Evolutionary conservation across 129 eudicot genomes (phyloP).

Genomic region (Centrapalus pauciflorus): DNA sequence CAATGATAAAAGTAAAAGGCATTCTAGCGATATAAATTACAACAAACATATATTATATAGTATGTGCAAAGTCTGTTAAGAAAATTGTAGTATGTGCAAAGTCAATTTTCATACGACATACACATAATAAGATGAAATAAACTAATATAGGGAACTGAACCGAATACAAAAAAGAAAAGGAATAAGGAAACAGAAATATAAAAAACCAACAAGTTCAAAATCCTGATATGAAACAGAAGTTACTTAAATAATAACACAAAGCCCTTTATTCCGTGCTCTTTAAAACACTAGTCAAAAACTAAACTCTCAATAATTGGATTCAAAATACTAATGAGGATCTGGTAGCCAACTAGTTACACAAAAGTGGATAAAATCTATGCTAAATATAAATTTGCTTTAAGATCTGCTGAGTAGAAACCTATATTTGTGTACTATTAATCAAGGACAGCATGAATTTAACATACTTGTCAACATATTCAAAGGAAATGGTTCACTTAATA

Average conservation of each 20-base stretch:
- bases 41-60: too few species aligned
- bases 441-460: background rate
- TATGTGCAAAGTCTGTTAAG: background rate
- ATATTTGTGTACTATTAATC: background rate
- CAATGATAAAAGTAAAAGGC: too few species aligned
- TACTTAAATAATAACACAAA: background rate
- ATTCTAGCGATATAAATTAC: background rate
- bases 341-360: constrained; percentile 2
- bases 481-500: background rate
- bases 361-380: background rate
- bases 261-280: constrained; percentile 3
- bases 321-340: background rate
- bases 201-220: background rate
- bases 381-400: background rate
- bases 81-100: background rate
- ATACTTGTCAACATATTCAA: constrained; percentile 2
- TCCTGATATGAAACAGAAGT: background rate
- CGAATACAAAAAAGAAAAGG: background rate
- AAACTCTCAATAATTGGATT: constrained; percentile 9
- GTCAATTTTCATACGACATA: background rate
- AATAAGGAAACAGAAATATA: background rate
- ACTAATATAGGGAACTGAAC: background rate
- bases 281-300: constrained; percentile 13
- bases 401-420: background rate
- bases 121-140: background rate